phyloP scores from a whole-genome alignment of 2,329 filamentous ascomycete species.

The Fusarium citri region DNA sequence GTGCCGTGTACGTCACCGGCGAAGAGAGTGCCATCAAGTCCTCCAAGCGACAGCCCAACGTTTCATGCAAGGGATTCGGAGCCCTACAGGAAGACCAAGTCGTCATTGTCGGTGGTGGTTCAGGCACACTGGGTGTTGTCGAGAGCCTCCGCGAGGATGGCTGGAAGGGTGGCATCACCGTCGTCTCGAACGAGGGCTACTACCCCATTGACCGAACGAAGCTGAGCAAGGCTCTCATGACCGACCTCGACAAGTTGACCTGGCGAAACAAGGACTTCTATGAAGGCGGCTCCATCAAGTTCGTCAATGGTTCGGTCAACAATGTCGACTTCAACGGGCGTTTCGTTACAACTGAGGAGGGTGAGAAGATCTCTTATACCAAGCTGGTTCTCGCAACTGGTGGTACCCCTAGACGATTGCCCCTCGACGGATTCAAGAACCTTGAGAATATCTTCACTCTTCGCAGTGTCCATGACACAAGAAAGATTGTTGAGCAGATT shows the following conservation, averaged over 20 bases:
- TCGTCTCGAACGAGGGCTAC: slow-evolving; percentile 87
- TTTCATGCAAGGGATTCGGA: slow-evolving; percentile 72
- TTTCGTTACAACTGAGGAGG: slow-evolving; percentile 78
- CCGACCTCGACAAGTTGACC: slow-evolving; percentile 81
- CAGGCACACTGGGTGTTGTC: slow-evolving; percentile 82
- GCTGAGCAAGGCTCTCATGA: slow-evolving; percentile 91
- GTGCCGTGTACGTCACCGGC: slow-evolving; percentile 84
- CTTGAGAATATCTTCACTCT: slow-evolving; percentile 89
- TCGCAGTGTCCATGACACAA: slow-evolving; percentile 79
- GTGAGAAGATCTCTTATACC: slow-evolving; percentile 78
- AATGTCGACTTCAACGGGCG: slow-evolving; percentile 81
- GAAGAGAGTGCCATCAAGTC: slow-evolving; percentile 83
- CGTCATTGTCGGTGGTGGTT: slow-evolving; percentile 89
- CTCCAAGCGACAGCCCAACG: slow-evolving; percentile 77
- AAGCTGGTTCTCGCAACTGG: slow-evolving; percentile 94
- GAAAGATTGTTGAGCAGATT: slow-evolving; percentile 82
- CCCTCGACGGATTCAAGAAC: slow-evolving; percentile 86
- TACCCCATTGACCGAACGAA: slow-evolving; percentile 94
- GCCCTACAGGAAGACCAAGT: slow-evolving; percentile 70
- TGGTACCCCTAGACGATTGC: slow-evolving; percentile 79
- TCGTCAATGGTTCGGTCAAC: slow-evolving; percentile 73
- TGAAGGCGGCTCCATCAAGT: slow-evolving; percentile 68
- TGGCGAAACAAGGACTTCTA: slow-evolving; percentile 85
- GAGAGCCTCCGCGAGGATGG: slow-evolving; percentile 86
- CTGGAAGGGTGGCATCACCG: slow-evolving; percentile 81